phyloP scores from a whole-genome alignment of 139 green algal genomes.

The Protoeuglena noctilucae region DNA sequence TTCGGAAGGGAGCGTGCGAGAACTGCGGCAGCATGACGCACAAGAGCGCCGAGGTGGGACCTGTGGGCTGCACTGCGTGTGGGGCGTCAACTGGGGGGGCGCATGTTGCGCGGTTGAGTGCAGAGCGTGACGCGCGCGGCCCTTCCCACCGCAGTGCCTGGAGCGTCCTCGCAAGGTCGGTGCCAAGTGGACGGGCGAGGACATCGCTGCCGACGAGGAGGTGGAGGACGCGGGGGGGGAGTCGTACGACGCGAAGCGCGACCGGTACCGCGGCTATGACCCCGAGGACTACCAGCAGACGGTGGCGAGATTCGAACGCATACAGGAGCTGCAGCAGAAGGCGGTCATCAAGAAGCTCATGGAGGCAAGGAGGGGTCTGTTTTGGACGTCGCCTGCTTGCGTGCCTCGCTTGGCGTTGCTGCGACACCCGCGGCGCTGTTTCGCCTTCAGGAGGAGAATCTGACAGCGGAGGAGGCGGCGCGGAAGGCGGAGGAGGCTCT shows the following conservation, averaged over 20 bases:
- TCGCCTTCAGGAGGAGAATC: slow-evolving; percentile 46
- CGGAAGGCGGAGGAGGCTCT: neutral
- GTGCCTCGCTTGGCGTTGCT: too few species aligned
- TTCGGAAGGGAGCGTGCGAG: slow-evolving; percentile 85
- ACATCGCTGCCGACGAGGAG: slow-evolving; percentile 91
- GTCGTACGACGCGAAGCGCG: slow-evolving; percentile 79
- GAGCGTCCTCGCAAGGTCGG: slow-evolving; percentile 77
- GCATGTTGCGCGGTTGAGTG: too few species aligned
- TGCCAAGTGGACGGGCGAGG: slow-evolving; percentile 70
- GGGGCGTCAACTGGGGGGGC: too few species aligned
- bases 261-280: slow-evolving; percentile 88
- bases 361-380: too few species aligned
- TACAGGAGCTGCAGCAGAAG: slow-evolving; percentile 48
- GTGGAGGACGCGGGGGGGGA: slow-evolving; percentile 63
- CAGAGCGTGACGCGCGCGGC: too few species aligned
- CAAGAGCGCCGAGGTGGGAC: slow-evolving; percentile 78
- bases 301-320: slow-evolving; percentile 53
- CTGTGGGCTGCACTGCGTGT: too few species aligned
- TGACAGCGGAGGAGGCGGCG: slow-evolving; percentile 27
- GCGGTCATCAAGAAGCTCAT: slow-evolving; percentile 38
- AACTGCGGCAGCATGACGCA: slow-evolving; percentile 96
- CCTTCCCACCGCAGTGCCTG: too few species aligned
- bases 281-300: slow-evolving; percentile 46
- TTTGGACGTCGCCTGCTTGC: too few species aligned
- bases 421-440: too few species aligned